Base-by-base conservation (phyloP, 2,329 filamentous ascomycete species). In the Fonsecaea nubica region DNA sequence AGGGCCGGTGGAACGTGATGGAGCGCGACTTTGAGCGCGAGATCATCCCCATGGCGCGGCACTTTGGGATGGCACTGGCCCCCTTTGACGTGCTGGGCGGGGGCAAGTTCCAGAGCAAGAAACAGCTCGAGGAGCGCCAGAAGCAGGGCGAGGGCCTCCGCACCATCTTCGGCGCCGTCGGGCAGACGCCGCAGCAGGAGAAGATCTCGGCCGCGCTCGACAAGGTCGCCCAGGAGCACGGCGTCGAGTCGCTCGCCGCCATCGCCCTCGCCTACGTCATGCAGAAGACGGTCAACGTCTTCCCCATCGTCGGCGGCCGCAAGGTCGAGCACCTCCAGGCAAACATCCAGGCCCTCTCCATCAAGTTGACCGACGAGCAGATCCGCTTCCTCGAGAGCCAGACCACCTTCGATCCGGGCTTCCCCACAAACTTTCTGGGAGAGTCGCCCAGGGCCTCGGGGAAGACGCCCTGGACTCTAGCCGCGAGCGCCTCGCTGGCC, bases 231-330 rank as follows among this genome's bases (percentile, higher is more conserved):
- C 32, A 33, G 13, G 66, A 83, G 66, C 85, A 88, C 71, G 83
- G 84, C 1, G 79, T 83, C 1, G 79, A 83, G 36, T 78, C 75
- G 2, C 82, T 91, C 57, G 89, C 87, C 3, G 84, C 84, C 42
- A 79, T 91, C 38, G 90, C 90, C 8, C 78, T 93, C 30, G 90
- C 90, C 1, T 93, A 93, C 74, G 87, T 92, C 13, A 85, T 91
- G 83, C 84, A 87, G 70, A 92, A 92, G 79, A 81, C 88, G 0
- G 86, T 89, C 0, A 87, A 91, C 72, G 88, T 92, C 12, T 92
- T 91, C 74, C 91, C 91, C 0, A 87, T 93, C 48, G 81, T 92
- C 4, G 90, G 90, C 10, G 88, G 89, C 0, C 84, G 90, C 10
- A 92, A 88, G 72, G 76, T 91, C 9, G 86, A 89, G 58, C 90